Evolutionary conservation across 306 rosid species (phyloP).

Genomic region (Castanea mollissima): DNA sequence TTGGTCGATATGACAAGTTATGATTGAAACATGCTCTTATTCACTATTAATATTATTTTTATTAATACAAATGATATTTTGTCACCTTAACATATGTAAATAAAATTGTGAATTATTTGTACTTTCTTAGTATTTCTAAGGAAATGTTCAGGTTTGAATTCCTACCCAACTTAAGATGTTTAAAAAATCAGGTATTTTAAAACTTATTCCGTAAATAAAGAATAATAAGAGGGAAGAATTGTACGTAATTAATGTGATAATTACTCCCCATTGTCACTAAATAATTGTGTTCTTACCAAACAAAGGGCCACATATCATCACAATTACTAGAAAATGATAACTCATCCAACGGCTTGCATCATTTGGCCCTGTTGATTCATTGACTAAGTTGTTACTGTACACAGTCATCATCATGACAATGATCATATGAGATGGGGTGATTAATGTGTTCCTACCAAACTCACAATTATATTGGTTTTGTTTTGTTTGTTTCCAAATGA

Average conservation of each 20-base stretch:
- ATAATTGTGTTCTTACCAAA: constrained; percentile 30
- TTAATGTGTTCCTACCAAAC: constrained; percentile 37
- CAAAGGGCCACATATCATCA: constrained; percentile 19
- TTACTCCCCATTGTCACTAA: neutral
- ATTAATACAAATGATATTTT: too few species aligned
- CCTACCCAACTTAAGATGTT: too few species aligned
- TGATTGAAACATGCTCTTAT: too few species aligned
- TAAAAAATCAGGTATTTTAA: too few species aligned
- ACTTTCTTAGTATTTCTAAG: too few species aligned
- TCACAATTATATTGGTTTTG: constrained; percentile 40
- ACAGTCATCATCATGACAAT: constrained; percentile 31
- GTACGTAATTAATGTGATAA: neutral
- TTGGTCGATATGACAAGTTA: too few species aligned
- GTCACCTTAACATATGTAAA: too few species aligned
- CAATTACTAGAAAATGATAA: constrained; percentile 28
- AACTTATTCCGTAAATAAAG: too few species aligned
- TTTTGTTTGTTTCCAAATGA: constrained; percentile 33
- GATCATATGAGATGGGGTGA: constrained; percentile 16
- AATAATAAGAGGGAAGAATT: too few species aligned
- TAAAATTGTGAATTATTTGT: too few species aligned
- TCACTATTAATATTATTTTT: too few species aligned
- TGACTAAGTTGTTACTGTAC: constrained; percentile 34
- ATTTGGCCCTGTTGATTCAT: constrained; percentile 41
- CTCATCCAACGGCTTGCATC: constrained; percentile 34
- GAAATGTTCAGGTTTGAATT: too few species aligned